phyloP scores from a whole-genome alignment of 345 rosid species.

The Kandelia obovata region DNA sequence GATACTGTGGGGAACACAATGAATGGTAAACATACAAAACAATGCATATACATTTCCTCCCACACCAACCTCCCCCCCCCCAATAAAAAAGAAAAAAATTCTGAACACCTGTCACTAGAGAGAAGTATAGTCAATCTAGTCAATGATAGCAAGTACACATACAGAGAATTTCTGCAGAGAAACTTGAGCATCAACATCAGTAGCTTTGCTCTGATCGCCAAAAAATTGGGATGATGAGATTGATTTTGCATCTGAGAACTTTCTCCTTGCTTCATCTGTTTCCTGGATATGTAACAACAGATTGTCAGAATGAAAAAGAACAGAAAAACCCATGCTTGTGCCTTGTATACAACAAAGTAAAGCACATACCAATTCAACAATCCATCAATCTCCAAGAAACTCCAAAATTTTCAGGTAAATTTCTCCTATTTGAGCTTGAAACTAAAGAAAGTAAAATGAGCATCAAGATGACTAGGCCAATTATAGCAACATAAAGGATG shows the following conservation, averaged over 20 bases:
- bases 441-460: no score
- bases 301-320: not conserved
- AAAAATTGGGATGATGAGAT: slow-evolving; percentile 95
- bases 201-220: slow-evolving; percentile 58
- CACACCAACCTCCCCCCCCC: no score
- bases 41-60: not conserved
- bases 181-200: slow-evolving; percentile 66
- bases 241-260: slow-evolving; percentile 91
- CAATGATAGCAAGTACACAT: slow-evolving; percentile 24
- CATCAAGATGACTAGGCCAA: no score
- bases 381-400: no score
- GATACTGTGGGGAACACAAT: not conserved
- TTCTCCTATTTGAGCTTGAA: no score
- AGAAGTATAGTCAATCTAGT: not conserved
- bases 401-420: no score
- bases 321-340: no score
- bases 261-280: slow-evolving; percentile 94
- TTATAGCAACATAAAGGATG: no score
- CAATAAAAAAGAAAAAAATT: not conserved
- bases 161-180: slow-evolving; percentile 89
- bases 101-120: not conserved
- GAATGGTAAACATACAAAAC: not conserved
- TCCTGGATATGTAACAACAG: slow-evolving; percentile 63
- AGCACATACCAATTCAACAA: no score
- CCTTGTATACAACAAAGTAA: no score